Percentiles rank a stretch among this genome's conserved stretches.
phyloP scores from a whole-genome alignment of 1,139 yeast species.

The Pichia sorboxylosa region DNA sequence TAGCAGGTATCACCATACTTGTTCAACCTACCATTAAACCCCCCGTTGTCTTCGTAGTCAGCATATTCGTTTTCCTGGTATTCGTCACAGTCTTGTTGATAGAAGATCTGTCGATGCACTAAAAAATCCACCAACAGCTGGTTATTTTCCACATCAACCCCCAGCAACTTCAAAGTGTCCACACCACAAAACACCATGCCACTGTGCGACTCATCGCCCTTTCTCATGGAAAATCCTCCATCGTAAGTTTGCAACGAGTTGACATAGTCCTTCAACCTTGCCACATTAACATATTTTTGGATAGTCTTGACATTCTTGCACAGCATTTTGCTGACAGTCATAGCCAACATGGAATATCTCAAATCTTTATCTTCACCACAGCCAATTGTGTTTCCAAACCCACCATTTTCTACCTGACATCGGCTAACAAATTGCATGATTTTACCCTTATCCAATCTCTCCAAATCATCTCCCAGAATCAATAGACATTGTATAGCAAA shows the following conservation, averaged over 20 bases:
- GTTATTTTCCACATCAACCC: slow-evolving; percentile 5
- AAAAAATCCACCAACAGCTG: slow-evolving; percentile 43
- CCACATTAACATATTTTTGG: slow-evolving; percentile 32
- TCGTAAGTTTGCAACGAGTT: slow-evolving; percentile 34
- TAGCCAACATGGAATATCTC: slow-evolving; percentile 66
- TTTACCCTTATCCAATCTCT: slow-evolving; percentile 31
- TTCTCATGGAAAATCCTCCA: slow-evolving; percentile 55
- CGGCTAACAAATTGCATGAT: slow-evolving; percentile 37
- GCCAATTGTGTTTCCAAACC: slow-evolving; percentile 41
- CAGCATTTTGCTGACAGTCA: slow-evolving; percentile 46
- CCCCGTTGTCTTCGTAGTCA: slow-evolving; percentile 48
- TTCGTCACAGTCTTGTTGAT: slow-evolving; percentile 17
- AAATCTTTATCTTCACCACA: slow-evolving; percentile 56
- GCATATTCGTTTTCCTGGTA: slow-evolving; percentile 27
- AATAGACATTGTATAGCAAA: slow-evolving; percentile 46
- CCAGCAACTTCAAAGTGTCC: slow-evolving; percentile 44
- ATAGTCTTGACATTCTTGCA: slow-evolving; percentile 23
- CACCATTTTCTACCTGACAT: slow-evolving; percentile 51
- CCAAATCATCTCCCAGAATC: slow-evolving; percentile 32
- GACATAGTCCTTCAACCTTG: slow-evolving; percentile 31
- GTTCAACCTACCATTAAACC: slow-evolving; percentile 80
- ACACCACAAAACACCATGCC: slow-evolving; percentile 85
- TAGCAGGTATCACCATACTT: slow-evolving; percentile 87
- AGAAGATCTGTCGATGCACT: slow-evolving; percentile 48
- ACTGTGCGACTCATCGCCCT: slow-evolving; percentile 64